phyloP scores from a whole-genome alignment of 169 alveolate genomes.

The Plasmodium fragile region DNA sequence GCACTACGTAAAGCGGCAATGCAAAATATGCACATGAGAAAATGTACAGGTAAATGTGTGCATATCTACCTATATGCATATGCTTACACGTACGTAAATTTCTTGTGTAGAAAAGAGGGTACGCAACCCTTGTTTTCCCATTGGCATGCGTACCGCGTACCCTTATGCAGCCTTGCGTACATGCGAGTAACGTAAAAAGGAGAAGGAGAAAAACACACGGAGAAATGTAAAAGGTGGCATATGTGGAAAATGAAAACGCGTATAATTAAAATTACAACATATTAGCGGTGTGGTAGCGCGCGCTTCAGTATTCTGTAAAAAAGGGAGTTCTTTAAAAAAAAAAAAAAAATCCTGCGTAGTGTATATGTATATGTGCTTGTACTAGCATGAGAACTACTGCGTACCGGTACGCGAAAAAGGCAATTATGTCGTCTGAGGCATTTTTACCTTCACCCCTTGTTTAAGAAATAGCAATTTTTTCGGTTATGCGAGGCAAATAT shows the following conservation, averaged over 20 bases:
- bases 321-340: background rate
- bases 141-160: background rate
- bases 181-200: background rate
- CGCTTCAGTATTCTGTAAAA: background rate
- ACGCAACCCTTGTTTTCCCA: background rate
- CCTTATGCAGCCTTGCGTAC: background rate
- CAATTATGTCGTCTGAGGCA: conserved; percentile 5
- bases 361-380: background rate
- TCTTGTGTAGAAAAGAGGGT: background rate
- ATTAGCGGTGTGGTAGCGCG: background rate
- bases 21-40: background rate
- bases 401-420: background rate
- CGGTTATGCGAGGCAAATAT: background rate
- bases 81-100: background rate
- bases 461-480: background rate
- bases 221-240: background rate
- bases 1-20: background rate
- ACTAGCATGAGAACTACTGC: background rate
- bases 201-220: background rate
- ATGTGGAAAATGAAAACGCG: background rate
- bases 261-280: background rate
- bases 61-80: background rate
- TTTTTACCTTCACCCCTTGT: background rate
- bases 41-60: background rate
- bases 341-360: background rate